Conservation (phyloP, 1,139 yeast species). For the Blastobotrys buckinghamii region DNA sequence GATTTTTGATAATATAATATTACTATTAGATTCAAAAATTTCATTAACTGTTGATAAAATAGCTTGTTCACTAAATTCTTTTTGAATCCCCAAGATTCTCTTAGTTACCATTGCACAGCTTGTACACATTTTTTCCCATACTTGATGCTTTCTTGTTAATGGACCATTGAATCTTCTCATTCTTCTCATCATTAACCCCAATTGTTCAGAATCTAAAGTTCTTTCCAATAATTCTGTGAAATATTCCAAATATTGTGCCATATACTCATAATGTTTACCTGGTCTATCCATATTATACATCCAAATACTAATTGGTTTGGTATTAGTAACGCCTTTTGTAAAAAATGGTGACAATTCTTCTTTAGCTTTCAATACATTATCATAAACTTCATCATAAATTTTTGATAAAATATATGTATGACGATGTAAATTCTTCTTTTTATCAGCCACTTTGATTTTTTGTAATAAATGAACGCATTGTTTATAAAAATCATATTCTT, state of each 20-base stretch:
- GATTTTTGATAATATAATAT: slow-evolving; percentile 20
- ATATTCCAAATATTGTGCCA: slow-evolving; percentile 61
- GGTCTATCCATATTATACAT: slow-evolving; percentile 88
- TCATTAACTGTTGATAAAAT: slow-evolving; percentile 44
- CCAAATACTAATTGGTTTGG: slow-evolving; percentile 80
- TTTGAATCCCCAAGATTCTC: slow-evolving; percentile 43
- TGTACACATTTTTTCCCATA: slow-evolving; percentile 56
- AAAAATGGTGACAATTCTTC: slow-evolving; percentile 60
- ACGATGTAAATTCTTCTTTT: slow-evolving; percentile 88
- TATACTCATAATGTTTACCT: slow-evolving; percentile 85
- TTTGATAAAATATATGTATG: slow-evolving; percentile 72
- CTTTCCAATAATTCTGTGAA: slow-evolving; percentile 51
- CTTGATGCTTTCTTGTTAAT: slow-evolving; percentile 54
- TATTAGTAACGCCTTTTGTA: slow-evolving; percentile 53
- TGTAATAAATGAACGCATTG: slow-evolving; percentile 36
- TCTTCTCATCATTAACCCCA: slow-evolving; percentile 60
- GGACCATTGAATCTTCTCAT: slow-evolving; percentile 70
- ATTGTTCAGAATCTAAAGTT: slow-evolving; percentile 51
- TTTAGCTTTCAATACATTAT: slow-evolving; percentile 49
- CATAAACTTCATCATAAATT: slow-evolving; percentile 50
- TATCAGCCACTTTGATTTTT: slow-evolving; percentile 52
- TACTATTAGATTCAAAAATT: slow-evolving; percentile 35
- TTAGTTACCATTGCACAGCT: slow-evolving; percentile 49
- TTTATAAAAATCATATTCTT: slow-evolving; percentile 23
- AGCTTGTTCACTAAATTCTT: slow-evolving; percentile 48